Conservation (phyloP, 164 flowering plant species). For the Echeveria elegans region DNA sequence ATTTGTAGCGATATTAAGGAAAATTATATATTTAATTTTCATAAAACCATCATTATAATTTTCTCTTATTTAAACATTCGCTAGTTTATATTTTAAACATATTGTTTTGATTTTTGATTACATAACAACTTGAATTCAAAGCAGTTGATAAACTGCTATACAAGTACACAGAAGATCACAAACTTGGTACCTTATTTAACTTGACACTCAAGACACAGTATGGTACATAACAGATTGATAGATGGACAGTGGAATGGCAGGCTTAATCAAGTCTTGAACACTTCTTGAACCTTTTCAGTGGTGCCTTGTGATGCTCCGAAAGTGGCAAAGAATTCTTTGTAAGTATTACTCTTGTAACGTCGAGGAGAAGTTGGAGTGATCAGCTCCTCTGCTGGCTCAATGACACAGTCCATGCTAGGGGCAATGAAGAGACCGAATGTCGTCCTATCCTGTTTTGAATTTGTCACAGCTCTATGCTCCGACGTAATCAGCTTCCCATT, state of each 20-base stretch:
- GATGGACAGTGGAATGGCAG: background rate
- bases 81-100: too few species aligned
- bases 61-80: too few species aligned
- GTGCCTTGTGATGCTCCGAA: background rate
- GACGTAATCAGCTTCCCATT: constrained; percentile 26
- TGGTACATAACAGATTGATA: background rate
- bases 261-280: background rate
- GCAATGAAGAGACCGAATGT: constrained; percentile 15
- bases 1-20: too few species aligned
- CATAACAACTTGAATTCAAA: background rate
- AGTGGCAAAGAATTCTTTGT: constrained; percentile 14
- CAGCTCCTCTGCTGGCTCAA: constrained; percentile 22
- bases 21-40: too few species aligned
- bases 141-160: background rate
- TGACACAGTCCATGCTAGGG: constrained; percentile 13
- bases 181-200: background rate
- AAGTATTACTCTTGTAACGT: constrained; percentile 14
- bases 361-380: constrained; percentile 12
- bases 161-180: background rate
- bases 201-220: background rate
- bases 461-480: constrained; percentile 34
- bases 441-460: constrained; percentile 17
- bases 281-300: constrained; percentile 2
- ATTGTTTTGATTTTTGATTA: too few species aligned
- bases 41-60: too few species aligned